These are phyloP conservation scores for Ceriops zippeliana DNA, from an alignment of 345 rosid genomes.

Conservation along the genomic window DNA sequence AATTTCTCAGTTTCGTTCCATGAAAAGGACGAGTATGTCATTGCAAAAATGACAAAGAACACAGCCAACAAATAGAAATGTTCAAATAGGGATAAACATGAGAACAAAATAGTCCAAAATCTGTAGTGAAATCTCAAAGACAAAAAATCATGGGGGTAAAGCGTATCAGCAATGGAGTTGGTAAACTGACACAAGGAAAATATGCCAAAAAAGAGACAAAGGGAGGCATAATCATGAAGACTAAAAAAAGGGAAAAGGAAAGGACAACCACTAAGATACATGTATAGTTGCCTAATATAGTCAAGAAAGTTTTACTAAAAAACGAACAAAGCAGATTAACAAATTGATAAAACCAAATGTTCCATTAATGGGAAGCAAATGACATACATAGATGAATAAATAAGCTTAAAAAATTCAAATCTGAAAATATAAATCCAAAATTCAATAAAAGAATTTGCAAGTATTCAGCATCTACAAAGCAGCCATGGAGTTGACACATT, in stretches of 20 bases:
- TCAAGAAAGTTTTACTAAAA: no score
- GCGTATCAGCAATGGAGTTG: no score
- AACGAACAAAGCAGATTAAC: no score
- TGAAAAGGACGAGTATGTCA: background rate
- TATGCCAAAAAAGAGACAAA: no score
- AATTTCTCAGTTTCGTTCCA: conserved; percentile 2
- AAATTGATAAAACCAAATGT: no score
- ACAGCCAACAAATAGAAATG: background rate
- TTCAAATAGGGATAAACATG: background rate
- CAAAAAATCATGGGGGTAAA: no score
- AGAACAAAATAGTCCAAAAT: background rate
- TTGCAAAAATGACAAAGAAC: background rate
- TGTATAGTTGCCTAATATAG: no score
- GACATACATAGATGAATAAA: background rate
- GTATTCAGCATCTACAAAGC: background rate
- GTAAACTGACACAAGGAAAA: no score
- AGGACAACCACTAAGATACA: no score
- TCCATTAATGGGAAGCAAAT: background rate
- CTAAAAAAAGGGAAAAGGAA: no score
- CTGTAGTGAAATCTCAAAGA: background rate
- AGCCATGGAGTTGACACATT: no score
- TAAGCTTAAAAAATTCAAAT: background rate
- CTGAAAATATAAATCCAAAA: background rate
- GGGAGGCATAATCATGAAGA: no score
- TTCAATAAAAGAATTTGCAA: background rate